Conservation (phyloP, 2,329 filamentous ascomycete genomes). For the Pseudogymnoascus sp. region DNA sequence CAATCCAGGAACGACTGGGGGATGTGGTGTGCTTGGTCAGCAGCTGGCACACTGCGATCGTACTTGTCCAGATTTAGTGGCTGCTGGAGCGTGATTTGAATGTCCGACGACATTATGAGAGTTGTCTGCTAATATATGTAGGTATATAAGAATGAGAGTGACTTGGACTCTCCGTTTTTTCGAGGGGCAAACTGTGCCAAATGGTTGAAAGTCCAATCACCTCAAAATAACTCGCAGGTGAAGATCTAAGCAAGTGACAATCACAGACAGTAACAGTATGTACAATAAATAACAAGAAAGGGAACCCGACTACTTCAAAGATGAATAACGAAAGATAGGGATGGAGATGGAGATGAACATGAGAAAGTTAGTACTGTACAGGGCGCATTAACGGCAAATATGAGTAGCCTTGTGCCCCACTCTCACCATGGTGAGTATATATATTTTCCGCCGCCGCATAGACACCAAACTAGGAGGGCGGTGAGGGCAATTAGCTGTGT, state of each 20-base stretch:
- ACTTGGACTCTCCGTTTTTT: background rate
- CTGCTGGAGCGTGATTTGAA: slow-evolving; percentile 18
- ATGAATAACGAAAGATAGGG: background rate
- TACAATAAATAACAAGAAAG: background rate
- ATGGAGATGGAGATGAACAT: background rate
- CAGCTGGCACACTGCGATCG: slow-evolving; percentile 31
- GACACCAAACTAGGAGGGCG: background rate
- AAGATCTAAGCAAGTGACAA: background rate
- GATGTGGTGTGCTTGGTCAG: slow-evolving; percentile 38
- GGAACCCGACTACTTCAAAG: background rate
- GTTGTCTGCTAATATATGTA: background rate
- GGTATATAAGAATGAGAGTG: background rate
- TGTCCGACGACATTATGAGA: background rate
- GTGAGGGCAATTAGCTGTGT: background rate
- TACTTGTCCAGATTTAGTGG: slow-evolving; percentile 43
- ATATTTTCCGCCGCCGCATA: background rate
- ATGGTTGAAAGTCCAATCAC: background rate
- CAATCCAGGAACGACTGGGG: slow-evolving; percentile 53
- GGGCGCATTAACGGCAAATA: background rate
- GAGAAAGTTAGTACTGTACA: background rate
- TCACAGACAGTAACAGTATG: background rate
- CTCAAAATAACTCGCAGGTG: background rate
- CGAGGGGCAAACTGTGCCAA: background rate
- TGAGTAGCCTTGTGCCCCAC: slow-evolving; percentile 2
- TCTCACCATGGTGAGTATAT: background rate